A percentile compares a stretch with the other conserved stretches of the same genome.
Evolutionary conservation across 192 early-diverging fungal genomes (phyloP).

Genomic region (Coemansia sp.): DNA sequence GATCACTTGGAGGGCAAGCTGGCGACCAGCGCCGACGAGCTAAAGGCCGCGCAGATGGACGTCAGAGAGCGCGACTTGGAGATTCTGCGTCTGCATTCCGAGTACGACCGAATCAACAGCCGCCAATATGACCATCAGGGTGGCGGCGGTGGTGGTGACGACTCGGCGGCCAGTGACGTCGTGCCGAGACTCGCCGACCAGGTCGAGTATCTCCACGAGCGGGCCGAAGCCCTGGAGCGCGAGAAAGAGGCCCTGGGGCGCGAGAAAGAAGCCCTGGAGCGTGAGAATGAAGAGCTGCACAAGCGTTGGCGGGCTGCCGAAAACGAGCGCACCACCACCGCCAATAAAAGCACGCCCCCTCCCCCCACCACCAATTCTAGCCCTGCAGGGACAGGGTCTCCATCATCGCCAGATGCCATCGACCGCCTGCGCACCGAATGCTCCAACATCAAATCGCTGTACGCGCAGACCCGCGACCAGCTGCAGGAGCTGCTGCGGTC

Average conservation of each 20-base stretch:
- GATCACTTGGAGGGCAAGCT: slow-evolving; percentile 33
- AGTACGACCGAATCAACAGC: slow-evolving; percentile 15
- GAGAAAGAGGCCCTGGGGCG: slow-evolving; percentile 38
- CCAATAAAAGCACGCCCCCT: not conserved
- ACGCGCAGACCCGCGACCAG: slow-evolving; percentile 55
- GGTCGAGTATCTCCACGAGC: slow-evolving; percentile 52
- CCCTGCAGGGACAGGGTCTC: not conserved
- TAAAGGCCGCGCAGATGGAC: slow-evolving; percentile 32
- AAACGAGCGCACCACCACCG: slow-evolving; percentile 30
- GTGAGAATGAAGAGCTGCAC: slow-evolving; percentile 43
- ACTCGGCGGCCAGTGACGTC: not conserved
- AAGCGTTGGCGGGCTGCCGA: slow-evolving; percentile 44
- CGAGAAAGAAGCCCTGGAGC: slow-evolving; percentile 40
- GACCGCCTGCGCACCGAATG: slow-evolving; percentile 39
- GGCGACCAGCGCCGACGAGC: slow-evolving; percentile 5
- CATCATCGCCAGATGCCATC: not conserved
- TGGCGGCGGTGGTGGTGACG: not conserved
- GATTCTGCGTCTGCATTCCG: slow-evolving; percentile 35
- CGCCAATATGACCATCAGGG: no score
- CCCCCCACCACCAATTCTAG: no score
- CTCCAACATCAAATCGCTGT: slow-evolving; percentile 50
- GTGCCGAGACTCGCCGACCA: slow-evolving; percentile 42
- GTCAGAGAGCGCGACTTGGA: slow-evolving; percentile 50
- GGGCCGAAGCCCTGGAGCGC: slow-evolving; percentile 31
- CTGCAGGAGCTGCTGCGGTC: slow-evolving; percentile 40